Evolutionary conservation across 768 basidiomycete genomes (phyloP).

Genomic region (Nidula microcarpa): DNA sequence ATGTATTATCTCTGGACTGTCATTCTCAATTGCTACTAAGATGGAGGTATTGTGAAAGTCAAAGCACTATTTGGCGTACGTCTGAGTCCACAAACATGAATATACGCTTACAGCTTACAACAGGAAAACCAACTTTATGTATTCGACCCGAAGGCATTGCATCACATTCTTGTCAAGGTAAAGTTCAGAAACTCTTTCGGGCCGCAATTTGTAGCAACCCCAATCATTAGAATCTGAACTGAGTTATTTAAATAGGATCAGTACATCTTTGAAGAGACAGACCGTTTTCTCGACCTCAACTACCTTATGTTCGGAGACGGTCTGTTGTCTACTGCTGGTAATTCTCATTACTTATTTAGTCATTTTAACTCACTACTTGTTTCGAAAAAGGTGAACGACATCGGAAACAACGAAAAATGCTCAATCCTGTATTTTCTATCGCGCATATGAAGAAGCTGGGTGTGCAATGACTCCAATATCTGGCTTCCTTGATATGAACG

Average conservation of each 20-base stretch:
- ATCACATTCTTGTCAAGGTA: constrained; percentile 43
- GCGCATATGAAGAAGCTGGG: constrained; percentile 32
- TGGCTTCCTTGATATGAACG: no score
- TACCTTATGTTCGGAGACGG: constrained; percentile 16
- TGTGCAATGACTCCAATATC: background rate
- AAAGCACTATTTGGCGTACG: constrained; percentile 31
- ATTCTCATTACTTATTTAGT: background rate
- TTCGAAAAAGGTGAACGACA: constrained; percentile 29
- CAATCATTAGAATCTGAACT: background rate
- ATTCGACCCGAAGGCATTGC: constrained; percentile 41
- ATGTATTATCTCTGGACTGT: no score
- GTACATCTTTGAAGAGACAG: constrained; percentile 25
- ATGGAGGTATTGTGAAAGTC: constrained; percentile 27
- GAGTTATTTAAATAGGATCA: constrained; percentile 18
- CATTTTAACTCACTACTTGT: background rate
- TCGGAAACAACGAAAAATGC: constrained; percentile 36
- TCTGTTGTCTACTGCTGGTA: constrained; percentile 15
- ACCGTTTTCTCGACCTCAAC: constrained; percentile 11
- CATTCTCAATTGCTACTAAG: constrained; percentile 7
- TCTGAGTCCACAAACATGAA: background rate
- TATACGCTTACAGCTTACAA: background rate
- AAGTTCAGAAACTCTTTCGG: background rate
- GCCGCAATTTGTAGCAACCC: background rate
- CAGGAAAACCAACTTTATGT: constrained; percentile 32
- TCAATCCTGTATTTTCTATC: constrained; percentile 41